These are phyloP conservation scores for Backusella tuberculispora DNA, from an alignment of 192 early-diverging fungal genomes.

Conservation along the genomic window DNA sequence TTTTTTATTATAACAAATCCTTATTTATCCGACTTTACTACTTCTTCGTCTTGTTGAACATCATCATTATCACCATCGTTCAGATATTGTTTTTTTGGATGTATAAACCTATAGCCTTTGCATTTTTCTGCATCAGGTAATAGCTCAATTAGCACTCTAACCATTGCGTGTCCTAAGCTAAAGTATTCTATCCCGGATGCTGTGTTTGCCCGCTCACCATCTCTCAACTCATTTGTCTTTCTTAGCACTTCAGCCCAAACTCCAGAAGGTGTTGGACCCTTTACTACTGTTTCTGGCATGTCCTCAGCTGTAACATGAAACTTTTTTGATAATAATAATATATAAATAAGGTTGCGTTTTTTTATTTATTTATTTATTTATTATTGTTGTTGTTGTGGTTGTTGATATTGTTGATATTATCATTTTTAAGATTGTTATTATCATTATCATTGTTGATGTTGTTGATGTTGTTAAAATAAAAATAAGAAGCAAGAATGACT, in stretches of 20 bases:
- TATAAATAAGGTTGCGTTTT: too few species aligned
- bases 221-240: not conserved
- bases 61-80: not conserved
- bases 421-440: too few species aligned
- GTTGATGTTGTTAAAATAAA: too few species aligned
- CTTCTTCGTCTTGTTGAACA: too few species aligned
- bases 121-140: constrained; percentile 13
- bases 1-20: not conserved
- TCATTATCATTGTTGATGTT: too few species aligned
- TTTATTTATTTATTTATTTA: too few species aligned
- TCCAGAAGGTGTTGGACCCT: not conserved
- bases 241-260: not conserved
- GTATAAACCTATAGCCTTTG: not conserved
- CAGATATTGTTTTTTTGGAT: not conserved
- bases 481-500: too few species aligned
- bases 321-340: not conserved
- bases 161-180: not conserved
- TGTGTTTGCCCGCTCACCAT: not conserved
- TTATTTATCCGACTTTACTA: too few species aligned
- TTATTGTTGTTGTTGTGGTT: too few species aligned
- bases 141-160: not conserved
- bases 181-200: constrained; percentile 12
- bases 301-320: not conserved
- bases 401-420: too few species aligned
- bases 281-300: not conserved